Evolutionary conservation across 257 asterid species (phyloP).

Genomic region (Ballota nigra): DNA sequence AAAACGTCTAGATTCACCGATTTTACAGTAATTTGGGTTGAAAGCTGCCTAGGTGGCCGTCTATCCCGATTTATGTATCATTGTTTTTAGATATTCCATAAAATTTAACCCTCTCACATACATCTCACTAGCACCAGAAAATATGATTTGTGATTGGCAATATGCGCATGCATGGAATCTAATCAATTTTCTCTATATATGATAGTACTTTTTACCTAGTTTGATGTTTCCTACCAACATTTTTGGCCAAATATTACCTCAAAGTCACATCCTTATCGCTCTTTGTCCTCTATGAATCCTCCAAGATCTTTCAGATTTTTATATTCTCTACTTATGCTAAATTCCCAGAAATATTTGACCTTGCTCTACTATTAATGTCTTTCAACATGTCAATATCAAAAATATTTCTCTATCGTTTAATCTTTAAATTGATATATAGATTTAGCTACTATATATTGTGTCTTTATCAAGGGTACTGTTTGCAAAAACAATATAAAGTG

Average conservation of each 20-base stretch:
- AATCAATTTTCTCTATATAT: background rate
- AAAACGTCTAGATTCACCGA: too few species aligned
- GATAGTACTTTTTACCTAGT: background rate
- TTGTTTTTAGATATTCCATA: too few species aligned
- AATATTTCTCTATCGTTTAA: background rate
- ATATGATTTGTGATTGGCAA: background rate
- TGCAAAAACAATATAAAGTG: too few species aligned
- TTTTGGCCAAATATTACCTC: constrained; percentile 3
- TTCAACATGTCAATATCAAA: background rate
- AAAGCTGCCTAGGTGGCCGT: too few species aligned
- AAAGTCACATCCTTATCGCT: constrained; percentile 18
- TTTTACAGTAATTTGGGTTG: too few species aligned
- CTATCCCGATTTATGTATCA: too few species aligned
- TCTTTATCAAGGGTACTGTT: too few species aligned
- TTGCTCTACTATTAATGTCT: background rate
- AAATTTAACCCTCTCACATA: too few species aligned
- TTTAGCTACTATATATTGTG: too few species aligned
- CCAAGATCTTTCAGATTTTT: background rate
- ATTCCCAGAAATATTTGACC: background rate
- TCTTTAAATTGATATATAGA: background rate
- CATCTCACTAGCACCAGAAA: too few species aligned
- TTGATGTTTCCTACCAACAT: background rate
- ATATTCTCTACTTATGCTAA: background rate
- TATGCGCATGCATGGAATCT: background rate
- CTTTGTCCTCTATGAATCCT: background rate